Evolutionary conservation across 257 asterid genomes (phyloP), one percentile per base, ranked within the genome.

Genomic region (Linderniella brevidens): DNA sequence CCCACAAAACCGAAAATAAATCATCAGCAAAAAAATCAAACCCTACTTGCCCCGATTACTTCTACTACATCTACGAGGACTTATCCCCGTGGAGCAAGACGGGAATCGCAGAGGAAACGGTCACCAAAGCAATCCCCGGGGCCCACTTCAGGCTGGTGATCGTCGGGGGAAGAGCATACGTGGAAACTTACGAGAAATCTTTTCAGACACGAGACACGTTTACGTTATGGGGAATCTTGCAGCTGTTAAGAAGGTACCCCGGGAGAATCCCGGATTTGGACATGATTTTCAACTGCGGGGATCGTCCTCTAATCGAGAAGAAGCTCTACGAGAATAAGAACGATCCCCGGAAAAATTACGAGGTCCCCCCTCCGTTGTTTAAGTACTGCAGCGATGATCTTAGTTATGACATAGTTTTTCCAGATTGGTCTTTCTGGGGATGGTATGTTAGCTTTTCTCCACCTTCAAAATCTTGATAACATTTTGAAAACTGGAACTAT

Each of bases 341-440:
- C 6, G 32, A 25, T 25, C 32, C 32, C 6, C 4, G 32, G 32
- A 19, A 12, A 36, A 14, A 25, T 9, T 0, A 3, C 1, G 20
- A 50, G 17, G 57, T 57, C 5, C 35, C 36, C 4, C 78, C 83
- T 2, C 83, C 96, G 0, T 42, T 80, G 58, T 85, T 85, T 58
- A 65, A 87, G 8, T 85, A 85, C 55, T 85, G 96, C 43, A 74
- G 88, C 4, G 68, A 76, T 36, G 59, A 54, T 1, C 17, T 63
- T 43, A 65, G 73, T 0, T 52, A 51, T 4, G 86, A 80, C 52
- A 76, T 85, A 4, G 87, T 74, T 50, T 80, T 85, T 62, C 96
- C 96, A 0, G 96, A 85, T 35, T 85, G 96, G 96, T 85, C 96
- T 0, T 85, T 78, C 54, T 85, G 96, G 93, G 96, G 95, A 32